Evolutionary conservation across 140 eudicot species (phyloP), one percentile per base, ranked within the genome.

Genomic region (Cichorium intybus): DNA sequence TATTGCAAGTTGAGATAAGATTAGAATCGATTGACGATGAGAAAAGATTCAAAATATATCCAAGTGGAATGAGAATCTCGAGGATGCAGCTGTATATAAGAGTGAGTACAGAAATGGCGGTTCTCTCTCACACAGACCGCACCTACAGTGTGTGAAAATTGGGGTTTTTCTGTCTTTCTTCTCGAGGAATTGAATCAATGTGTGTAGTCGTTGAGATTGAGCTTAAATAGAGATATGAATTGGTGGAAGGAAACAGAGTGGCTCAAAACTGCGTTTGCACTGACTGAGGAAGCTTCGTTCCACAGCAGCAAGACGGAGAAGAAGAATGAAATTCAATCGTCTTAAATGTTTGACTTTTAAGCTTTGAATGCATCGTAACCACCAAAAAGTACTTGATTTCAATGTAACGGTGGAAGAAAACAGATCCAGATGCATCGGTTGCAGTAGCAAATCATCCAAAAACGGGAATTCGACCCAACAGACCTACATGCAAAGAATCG

Each of bases 61-160:
- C 37, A 60, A 68, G 41, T 28, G 53, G 56, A 59, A 75, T 67
- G 79, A 74, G 79, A 74, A 74, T 74, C 79, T 66, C 69, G 47
- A 74, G 61, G 62, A 29, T 54, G 35, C 57, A 56, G 56, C 73
- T 74, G 62, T 47, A 45, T 58, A 21, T 27, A 72, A 17, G 43
- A 31, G 46, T 24, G 61, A 20, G 6, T 21, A 23, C 34, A 29
- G 41, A 41, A 17, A 50, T 17, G 9, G 45, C 1, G 24, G n/a
- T 20, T 50, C 74, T 74, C 74, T 65, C 73, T 33, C 80, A 66
- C 75, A 51, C 64, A 74, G 27, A 67, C n/a, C n/a, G 29, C 51
- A 62, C 66, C 24, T 66, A 1, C 3, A 55, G 78, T 73, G 72
- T 55, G 68, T 67, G 69, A 54, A 72, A 62, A 31, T 24, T 29